These are phyloP conservation scores for Huntiella decipiens DNA, from an alignment of 2,329 filamentous ascomycete species.

Conservation along the genomic window DNA sequence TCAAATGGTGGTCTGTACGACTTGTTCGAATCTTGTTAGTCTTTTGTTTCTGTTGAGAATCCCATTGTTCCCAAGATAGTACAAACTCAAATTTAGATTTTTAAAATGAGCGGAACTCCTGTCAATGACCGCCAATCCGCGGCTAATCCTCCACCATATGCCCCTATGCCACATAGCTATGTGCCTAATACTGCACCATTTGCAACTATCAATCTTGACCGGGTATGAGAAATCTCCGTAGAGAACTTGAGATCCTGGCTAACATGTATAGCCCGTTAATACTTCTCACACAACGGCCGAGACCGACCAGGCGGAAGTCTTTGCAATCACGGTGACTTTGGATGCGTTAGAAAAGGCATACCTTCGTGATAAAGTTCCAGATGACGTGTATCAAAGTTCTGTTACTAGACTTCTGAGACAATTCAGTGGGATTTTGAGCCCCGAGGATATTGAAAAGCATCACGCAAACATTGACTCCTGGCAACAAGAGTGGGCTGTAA, in stretches of 20 bases:
- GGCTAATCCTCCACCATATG: conserved; percentile 46
- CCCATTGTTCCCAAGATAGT: too few relatives aligned
- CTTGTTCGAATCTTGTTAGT: too few relatives aligned
- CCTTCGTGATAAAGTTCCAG: conserved; percentile 81
- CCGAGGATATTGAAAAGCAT: conserved; percentile 74
- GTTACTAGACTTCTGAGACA: conserved; percentile 88
- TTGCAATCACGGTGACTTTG: conserved; percentile 89
- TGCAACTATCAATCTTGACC: conserved; percentile 82
- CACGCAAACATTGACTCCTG: conserved; percentile 84
- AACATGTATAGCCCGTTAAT: conserved; percentile 58
- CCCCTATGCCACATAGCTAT: conserved; percentile 79
- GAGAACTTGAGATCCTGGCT: not conserved
- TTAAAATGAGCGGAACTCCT: not conserved
- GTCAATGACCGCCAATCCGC: too few relatives aligned
- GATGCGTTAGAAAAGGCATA: conserved; percentile 95
- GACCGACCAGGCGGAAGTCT: conserved; percentile 86
- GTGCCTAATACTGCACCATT: conserved; percentile 67
- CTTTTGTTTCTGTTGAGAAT: too few relatives aligned
- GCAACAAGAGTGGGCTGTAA: conserved; percentile 77
- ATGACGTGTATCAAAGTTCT: conserved; percentile 87
- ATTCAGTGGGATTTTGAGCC: conserved; percentile 83
- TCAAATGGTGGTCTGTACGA: too few relatives aligned
- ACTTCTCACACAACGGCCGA: conserved; percentile 71
- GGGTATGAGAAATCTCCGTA: conserved; percentile 36
- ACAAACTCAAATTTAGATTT: too few relatives aligned